Base-by-base conservation (phyloP, 1,284 basidiomycete genomes). In the Mycena sp. region DNA sequence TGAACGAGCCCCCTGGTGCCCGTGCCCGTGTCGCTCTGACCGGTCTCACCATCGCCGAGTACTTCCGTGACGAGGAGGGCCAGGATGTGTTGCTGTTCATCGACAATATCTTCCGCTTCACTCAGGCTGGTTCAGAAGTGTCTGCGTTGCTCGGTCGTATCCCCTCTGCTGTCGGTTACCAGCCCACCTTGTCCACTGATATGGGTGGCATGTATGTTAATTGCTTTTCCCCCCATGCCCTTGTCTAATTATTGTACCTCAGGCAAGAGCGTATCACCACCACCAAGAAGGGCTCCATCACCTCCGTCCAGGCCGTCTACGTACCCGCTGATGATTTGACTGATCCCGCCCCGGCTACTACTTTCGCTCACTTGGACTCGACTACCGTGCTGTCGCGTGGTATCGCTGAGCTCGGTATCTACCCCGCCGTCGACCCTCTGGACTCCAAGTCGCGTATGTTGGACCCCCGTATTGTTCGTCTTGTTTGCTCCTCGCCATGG, bases 31-130 rank as follows among this genome's bases (percentile, higher is more conserved):
- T 99, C 76, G 97, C 97, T 69, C 90, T 99, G 74, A 99, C 97
- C 74, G 97, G 97, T 83, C 86, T 99, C 68, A 99, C 97, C 78
- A 98, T 99, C 72, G 97, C 97, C 73, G 97, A 99, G 85, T 99
- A 99, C 87, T 99, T 99, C 97, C 96, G 97, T 92, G 97, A 99
- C 77, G 96, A 99, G 84, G 96, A 99, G 85, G 97, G 97, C 72
- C 97, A 99, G 84, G 97, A 99, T 82, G 97, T 99, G 86, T 89
- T 99, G 78, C 92, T 99, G 78, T 99, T 99, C 89, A 99, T 99
- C 79, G 97, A 99, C 93, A 99, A 99, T 90, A 99, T 99, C 85
- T 98, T 98, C 95, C 95, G 96, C 79, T 98, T 98, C 92, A 97
- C 95, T 73, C 95, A 98, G 83, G 97, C 97, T 78, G 97, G 97